Base-by-base conservation (phyloP, 1,139 yeast genomes). In the Suhomyces panamericanus region DNA sequence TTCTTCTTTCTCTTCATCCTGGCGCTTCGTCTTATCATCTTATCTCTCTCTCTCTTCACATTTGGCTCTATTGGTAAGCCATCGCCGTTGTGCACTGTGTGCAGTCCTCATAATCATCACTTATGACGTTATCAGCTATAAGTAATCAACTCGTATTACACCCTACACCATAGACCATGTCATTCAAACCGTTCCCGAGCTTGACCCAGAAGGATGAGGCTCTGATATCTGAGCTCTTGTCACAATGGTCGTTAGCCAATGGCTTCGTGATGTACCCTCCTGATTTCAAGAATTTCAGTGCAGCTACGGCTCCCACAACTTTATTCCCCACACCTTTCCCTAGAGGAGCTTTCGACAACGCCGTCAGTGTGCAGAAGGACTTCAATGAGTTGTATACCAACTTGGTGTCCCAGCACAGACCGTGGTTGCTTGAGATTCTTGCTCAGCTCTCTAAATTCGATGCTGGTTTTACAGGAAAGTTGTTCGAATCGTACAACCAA, bases 251-350 rank as follows among this genome's bases (percentile, higher is more conserved):
- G 6, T 67, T 90, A 43, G 76, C 85, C 40, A 81, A 88, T 66
- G 96, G 97, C 2, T 69, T 90, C 43, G 77, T 83, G 14, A 84
- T 91, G 81, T 83, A 87, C 56, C 89, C 90, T 2, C 83, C 85
- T 4, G 67, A 73, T 33, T 84, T 75, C 62, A 40, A 65, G 16
- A 36, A 51, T 1, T 72, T 59, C 50, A 70, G 67, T 59, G 85
- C 87, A 14, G 75, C 74, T 39, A 78, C 78, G 48, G 96, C 96
- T 3, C 98, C 99, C 22, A 81, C 89, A 11, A 91, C 99, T 1
- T 59, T 91, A 35, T 89, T 77, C 58, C 99, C 99, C 4, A 87
- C 98, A 0, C 96, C 96, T 10, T 83, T 91, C 53, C 91, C 96
- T 2, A 74, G 68, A 49, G 44, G 59, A 2, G 81, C 87, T 41